phyloP scores from a whole-genome alignment of 1,284 basidiomycete species.

The Chalciporus sp. region DNA sequence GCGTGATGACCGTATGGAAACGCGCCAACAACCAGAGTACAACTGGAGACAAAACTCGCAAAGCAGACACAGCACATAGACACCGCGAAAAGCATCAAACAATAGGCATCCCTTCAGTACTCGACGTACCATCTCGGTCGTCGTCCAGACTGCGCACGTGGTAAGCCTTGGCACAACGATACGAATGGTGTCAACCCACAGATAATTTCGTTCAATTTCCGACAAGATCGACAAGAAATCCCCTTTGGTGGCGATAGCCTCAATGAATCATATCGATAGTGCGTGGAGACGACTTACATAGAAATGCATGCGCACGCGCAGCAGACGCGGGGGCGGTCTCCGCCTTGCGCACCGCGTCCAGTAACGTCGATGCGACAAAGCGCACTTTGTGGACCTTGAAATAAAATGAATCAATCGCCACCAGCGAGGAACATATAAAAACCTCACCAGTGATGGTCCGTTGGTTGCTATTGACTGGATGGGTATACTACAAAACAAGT shows the following conservation, averaged over 20 bases:
- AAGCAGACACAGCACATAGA: not conserved
- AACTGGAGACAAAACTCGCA: slow-evolving; percentile 1
- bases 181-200: slow-evolving; percentile 49
- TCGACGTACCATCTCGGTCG: slow-evolving; percentile 65
- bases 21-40: slow-evolving; percentile 1
- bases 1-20: not conserved
- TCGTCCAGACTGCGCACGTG: slow-evolving; percentile 61
- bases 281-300: slow-evolving; percentile 54
- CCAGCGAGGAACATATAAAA: not conserved
- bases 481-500: slow-evolving; percentile 64
- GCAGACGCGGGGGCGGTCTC: slow-evolving; percentile 75
- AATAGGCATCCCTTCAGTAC: slow-evolving; percentile 56
- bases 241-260: slow-evolving; percentile 50
- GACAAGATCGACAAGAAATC: slow-evolving; percentile 87
- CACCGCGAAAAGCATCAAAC: slow-evolving; percentile 7
- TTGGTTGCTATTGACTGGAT: slow-evolving; percentile 91
- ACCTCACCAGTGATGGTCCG: slow-evolving; percentile 70
- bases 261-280: slow-evolving; percentile 14
- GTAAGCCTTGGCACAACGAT: slow-evolving; percentile 18
- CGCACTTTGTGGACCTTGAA: slow-evolving; percentile 81
- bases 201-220: slow-evolving; percentile 85
- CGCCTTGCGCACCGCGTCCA: slow-evolving; percentile 83
- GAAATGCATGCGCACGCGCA: slow-evolving; percentile 76
- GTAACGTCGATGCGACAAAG: slow-evolving; percentile 83
- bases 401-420: slow-evolving; percentile 2